Evolutionary conservation across 106 monocot species (phyloP).

Genomic region (Phalaenopsis aphrodite): DNA sequence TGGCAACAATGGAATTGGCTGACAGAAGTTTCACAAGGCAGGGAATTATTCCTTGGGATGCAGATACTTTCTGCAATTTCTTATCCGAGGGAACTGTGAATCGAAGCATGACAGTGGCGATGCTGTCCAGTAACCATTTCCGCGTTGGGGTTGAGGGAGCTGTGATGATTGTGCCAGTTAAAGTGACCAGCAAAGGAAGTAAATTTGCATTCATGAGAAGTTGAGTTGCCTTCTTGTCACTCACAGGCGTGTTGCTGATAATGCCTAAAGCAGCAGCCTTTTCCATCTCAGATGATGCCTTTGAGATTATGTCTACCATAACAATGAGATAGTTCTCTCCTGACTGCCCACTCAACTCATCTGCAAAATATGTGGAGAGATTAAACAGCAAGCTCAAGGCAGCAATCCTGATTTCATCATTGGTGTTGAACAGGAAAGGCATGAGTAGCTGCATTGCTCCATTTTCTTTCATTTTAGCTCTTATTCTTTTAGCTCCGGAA

Average conservation of each 20-base stretch:
- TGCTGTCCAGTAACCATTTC: constrained; percentile 39
- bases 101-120: constrained; percentile 42
- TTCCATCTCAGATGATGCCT: constrained; percentile 29
- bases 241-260: constrained; percentile 57
- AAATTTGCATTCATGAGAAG: constrained; percentile 39
- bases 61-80: constrained; percentile 58
- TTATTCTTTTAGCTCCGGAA: constrained; percentile 29
- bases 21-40: constrained; percentile 64
- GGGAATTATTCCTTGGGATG: constrained; percentile 39
- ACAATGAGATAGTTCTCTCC: constrained; percentile 47
- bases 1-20: constrained; percentile 27
- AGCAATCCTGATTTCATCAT: constrained; percentile 29
- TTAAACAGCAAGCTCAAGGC: constrained; percentile 49
- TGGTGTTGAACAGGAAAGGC: constrained; percentile 43
- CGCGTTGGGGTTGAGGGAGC: constrained; percentile 8
- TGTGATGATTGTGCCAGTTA: constrained; percentile 15
- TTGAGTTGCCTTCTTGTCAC: constrained; percentile 53
- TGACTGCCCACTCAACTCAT: constrained; percentile 24
- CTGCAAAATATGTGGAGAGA: constrained; percentile 48
- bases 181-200: constrained; percentile 46
- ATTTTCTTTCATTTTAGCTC: constrained; percentile 49
- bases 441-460: constrained; percentile 53
- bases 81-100: constrained; percentile 76
- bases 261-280: constrained; percentile 56
- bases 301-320: constrained; percentile 36